These are phyloP conservation scores for Thalassiosira delicatula DNA, from an alignment of 352 stramenopile genomes.

Conservation along the genomic window DNA sequence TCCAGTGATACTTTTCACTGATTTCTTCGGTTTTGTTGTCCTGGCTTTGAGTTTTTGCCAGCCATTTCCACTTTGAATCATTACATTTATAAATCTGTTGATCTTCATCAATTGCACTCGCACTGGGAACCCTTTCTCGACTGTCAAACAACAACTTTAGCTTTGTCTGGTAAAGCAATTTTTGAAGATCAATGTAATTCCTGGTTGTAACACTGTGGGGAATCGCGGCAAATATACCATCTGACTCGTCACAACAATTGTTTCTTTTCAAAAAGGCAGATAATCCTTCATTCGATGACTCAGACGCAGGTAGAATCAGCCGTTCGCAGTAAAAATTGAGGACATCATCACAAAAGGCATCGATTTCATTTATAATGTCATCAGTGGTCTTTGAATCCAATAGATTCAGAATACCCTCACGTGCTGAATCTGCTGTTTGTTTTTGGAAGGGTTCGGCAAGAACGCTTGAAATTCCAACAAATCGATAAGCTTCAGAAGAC, in stretches of 20 bases:
- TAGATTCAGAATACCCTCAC: constrained; percentile 23
- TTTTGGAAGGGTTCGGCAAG: constrained; percentile 33
- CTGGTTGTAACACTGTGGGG: constrained; percentile 16
- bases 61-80: constrained; percentile 32
- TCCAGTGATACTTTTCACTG: constrained; percentile 11
- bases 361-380: constrained; percentile 15
- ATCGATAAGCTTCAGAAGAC: constrained; percentile 38
- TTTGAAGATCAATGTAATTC: constrained; percentile 37
- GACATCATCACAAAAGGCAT: constrained; percentile 33
- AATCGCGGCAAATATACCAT: constrained; percentile 37
- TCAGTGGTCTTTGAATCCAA: constrained; percentile 16
- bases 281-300: constrained; percentile 37
- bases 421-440: constrained; percentile 24
- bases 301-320: constrained; percentile 29
- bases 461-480: constrained; percentile 25
- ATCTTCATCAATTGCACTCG: constrained; percentile 1
- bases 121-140: constrained; percentile 2
- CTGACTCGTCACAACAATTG: constrained; percentile 37
- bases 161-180: constrained; percentile 38
- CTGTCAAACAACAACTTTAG: constrained; percentile 22
- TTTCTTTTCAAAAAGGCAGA: constrained; percentile 34
- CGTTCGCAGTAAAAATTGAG: constrained; percentile 35
- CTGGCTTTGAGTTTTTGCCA: neutral
- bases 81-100: neutral
- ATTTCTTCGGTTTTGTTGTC: constrained; percentile 1